These are phyloP conservation scores for Psidium friedrichsthalianum DNA, from an alignment of 345 rosid genomes.

Conservation along the genomic window DNA sequence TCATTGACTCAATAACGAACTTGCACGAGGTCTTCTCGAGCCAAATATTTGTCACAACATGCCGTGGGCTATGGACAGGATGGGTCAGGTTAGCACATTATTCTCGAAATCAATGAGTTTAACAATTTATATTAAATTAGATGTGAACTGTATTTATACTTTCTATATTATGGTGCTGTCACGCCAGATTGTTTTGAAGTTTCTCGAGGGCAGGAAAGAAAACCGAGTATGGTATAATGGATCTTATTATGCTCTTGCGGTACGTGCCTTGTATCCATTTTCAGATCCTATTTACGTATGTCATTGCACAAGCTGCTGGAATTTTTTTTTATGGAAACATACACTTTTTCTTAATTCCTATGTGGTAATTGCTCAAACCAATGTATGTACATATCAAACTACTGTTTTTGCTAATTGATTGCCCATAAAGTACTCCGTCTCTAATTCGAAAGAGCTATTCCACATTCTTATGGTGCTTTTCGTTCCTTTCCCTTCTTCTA, in stretches of 20 bases:
- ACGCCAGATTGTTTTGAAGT: constrained; percentile 64
- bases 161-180: neutral
- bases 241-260: constrained; percentile 88
- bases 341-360: neutral
- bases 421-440: neutral
- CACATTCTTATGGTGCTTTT: neutral
- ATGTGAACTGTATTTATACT: neutral
- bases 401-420: neutral
- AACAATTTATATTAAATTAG: neutral
- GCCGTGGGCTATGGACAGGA: constrained; percentile 89
- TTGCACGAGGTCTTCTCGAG: constrained; percentile 70
- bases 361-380: neutral
- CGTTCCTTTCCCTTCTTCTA: neutral
- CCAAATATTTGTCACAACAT: constrained; percentile 66
- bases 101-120: neutral
- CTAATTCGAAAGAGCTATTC: neutral
- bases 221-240: constrained; percentile 88
- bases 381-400: neutral
- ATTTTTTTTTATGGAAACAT: neutral
- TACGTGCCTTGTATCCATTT: constrained; percentile 20
- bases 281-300: neutral
- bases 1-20: constrained; percentile 61
- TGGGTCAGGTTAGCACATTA: constrained; percentile 60
- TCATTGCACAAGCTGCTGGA: neutral
- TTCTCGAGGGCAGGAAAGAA: constrained; percentile 93